These are phyloP conservation scores for Capsella rubella DNA, from an alignment of 441 rosid genomes.

Conservation along the genomic window DNA sequence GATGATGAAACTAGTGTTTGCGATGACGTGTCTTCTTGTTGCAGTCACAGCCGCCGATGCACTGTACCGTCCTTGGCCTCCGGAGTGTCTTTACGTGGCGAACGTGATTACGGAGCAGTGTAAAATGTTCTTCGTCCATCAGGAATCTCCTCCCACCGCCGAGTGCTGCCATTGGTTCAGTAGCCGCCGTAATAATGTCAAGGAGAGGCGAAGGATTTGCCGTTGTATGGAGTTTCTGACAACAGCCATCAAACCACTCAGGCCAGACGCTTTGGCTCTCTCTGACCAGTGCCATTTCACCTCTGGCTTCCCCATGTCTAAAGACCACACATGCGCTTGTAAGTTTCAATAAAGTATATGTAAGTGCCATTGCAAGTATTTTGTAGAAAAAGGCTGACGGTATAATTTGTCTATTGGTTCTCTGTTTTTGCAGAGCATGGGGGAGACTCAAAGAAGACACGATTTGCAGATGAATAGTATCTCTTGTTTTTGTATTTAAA, in stretches of 20 bases:
- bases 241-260: background rate
- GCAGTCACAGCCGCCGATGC: constrained; percentile 13
- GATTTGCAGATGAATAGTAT: no score
- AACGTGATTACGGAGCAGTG: constrained; percentile 27
- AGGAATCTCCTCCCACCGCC: constrained; percentile 27
- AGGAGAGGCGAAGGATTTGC: constrained; percentile 35
- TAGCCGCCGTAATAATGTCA: constrained; percentile 19
- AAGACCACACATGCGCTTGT: constrained; percentile 20
- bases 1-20: constrained; percentile 27
- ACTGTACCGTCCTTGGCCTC: constrained; percentile 34
- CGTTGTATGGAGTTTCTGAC: constrained; percentile 36
- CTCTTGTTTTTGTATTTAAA: background rate
- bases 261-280: constrained; percentile 20
- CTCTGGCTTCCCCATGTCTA: constrained; percentile 33
- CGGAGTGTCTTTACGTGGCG: constrained; percentile 34
- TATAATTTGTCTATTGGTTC: background rate
- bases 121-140: constrained; percentile 27
- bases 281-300: constrained; percentile 36
- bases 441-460: constrained; percentile 15
- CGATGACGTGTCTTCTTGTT: constrained; percentile 20
- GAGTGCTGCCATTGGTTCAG: constrained; percentile 40
- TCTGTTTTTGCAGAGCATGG: constrained; percentile 18
- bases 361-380: no score
- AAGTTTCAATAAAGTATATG: background rate
- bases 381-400: background rate